Conservation (phyloP, 805 yeast genomes). For the Blastobotrys peoriensis region DNA sequence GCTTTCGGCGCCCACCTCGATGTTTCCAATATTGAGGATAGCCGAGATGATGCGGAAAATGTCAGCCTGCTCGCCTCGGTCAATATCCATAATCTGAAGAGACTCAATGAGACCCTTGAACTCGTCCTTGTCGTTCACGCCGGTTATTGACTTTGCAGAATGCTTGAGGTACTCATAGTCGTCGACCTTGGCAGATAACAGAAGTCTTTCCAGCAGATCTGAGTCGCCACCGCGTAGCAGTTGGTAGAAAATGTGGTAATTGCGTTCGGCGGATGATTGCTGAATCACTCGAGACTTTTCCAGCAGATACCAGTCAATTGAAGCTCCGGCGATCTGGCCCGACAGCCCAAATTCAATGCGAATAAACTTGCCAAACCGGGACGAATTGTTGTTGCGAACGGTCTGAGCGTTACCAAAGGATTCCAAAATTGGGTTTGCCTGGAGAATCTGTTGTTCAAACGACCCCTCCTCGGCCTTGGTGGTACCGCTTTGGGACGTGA, state of each 20-base stretch:
- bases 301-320: slow-evolving; percentile 87
- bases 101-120: slow-evolving; percentile 60
- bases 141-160: slow-evolving; percentile 53
- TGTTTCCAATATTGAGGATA: slow-evolving; percentile 79
- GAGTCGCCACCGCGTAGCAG: slow-evolving; percentile 59
- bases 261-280: slow-evolving; percentile 73
- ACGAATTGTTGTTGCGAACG: slow-evolving; percentile 85
- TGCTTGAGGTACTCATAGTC: slow-evolving; percentile 53
- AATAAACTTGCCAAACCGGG: slow-evolving; percentile 94
- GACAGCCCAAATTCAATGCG: slow-evolving; percentile 65
- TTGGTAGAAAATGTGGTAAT: slow-evolving; percentile 92
- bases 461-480: slow-evolving; percentile 22
- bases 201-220: slow-evolving; percentile 29
- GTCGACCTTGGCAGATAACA: slow-evolving; percentile 42
- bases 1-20: slow-evolving; percentile 57
- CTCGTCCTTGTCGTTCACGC: slow-evolving; percentile 70
- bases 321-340: slow-evolving; percentile 77
- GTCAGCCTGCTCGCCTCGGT: slow-evolving; percentile 45
- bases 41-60: slow-evolving; percentile 66
- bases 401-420: slow-evolving; percentile 98
- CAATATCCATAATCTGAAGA: slow-evolving; percentile 67
- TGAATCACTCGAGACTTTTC: slow-evolving; percentile 89
- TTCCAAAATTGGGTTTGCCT: slow-evolving; percentile 93
- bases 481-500: slow-evolving; percentile 35
- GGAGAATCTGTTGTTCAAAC: slow-evolving; percentile 79